These are phyloP conservation scores for Friedmanniomyces endolithicus DNA, from an alignment of 495 filamentous ascomycete species.

Conservation along the genomic window DNA sequence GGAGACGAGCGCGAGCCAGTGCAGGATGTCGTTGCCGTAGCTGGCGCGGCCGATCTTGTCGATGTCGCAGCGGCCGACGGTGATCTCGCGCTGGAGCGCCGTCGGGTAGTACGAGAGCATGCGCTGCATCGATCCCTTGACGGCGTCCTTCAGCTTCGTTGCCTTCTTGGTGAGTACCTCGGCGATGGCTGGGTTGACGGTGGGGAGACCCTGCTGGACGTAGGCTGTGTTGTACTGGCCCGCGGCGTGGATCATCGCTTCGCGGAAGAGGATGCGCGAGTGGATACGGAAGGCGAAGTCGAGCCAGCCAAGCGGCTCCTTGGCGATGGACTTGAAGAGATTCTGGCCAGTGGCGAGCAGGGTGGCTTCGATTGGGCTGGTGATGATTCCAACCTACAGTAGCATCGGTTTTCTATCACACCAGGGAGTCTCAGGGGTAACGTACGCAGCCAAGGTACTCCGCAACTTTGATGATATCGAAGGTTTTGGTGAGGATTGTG, in stretches of 20 bases:
- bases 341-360: conserved; percentile 31
- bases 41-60: conserved; percentile 11
- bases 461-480: conserved; percentile 33
- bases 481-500: conserved; percentile 23
- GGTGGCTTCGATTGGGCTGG: conserved; percentile 30
- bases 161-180: conserved; percentile 41
- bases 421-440: neutral
- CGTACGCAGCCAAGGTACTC: conserved; percentile 27
- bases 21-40: conserved; percentile 26
- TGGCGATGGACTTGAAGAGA: conserved; percentile 32
- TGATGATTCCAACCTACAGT: conserved; percentile 25
- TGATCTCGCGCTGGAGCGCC: neutral
- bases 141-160: conserved; percentile 36
- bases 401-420: neutral
- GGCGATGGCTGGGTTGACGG: conserved; percentile 17
- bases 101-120: conserved; percentile 13
- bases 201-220: conserved; percentile 10
- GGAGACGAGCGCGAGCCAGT: conserved; percentile 26
- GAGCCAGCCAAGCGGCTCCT: conserved; percentile 33
- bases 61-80: conserved; percentile 1
- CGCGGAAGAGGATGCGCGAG: conserved; percentile 35
- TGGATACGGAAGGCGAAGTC: conserved; percentile 31
- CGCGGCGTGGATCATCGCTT: conserved; percentile 37
- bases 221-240: conserved; percentile 30
- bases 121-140: conserved; percentile 26